Evolutionary conservation across 164 flowering plant species (phyloP), one percentile per base, ranked within the genome.

Genomic region (Vitis labrusca): DNA sequence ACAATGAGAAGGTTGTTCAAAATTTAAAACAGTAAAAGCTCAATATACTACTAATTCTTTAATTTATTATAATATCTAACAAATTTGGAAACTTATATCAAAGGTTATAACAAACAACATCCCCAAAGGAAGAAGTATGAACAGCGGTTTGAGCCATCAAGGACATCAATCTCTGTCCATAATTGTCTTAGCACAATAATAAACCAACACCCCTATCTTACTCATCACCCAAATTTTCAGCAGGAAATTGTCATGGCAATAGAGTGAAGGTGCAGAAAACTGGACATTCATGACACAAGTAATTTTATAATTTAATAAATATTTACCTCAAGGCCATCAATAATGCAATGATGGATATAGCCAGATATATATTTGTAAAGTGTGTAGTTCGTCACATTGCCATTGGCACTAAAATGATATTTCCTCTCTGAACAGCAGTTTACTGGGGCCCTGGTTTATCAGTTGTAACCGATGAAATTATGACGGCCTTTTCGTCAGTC

Each of bases 401-500:
- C 97, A 50, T 84, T 82, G 37, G 93, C 94, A 72, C 81, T 74
- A 64, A 82, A 83, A 9, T 83, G 77, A 70, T 85, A 85, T 3
- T 75, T 78, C 9, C 81, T 73, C 68, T 89, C 82, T 70, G 91
- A 86, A 96, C 15, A 73, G 76, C 17, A 96, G 93, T 84, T 74
- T 73, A 69, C 79, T 86, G 23, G 13, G 81, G 51, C 10, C 89
- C 97, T 30, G 93, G 91, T 80, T 84, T 87, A 66, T 87, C 85
- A 61, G 85, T 50, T 61, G 99, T 96, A 52, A 92, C 95, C 97
- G 96, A 96, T 63, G 98, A 91, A 53, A 96, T 76, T 14, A 93
- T 91, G 6, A 93, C 88, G 58, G 94, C 99, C 71, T 82, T 91
- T 53, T 98, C 98, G 79, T 96, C 91, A 92, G 81, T 96, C 97